Evolutionary conservation across 495 filamentous ascomycete species (phyloP), one percentile per base, ranked within the genome.

Genomic region (Poronia punctata): DNA sequence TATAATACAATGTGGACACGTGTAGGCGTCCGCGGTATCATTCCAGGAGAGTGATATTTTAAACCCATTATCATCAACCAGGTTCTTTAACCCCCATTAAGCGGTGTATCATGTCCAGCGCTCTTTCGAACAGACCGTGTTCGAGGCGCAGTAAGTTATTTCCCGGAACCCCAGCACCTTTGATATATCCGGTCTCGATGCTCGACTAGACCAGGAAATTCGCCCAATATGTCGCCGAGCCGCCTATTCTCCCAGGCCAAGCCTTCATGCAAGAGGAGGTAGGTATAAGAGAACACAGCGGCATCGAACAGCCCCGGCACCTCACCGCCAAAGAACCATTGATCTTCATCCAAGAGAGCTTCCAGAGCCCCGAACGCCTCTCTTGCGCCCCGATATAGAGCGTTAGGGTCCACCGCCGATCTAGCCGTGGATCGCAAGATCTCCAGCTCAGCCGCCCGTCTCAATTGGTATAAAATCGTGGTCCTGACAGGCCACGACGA

Each of bases 201-300:
- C 9, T 35, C 24, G 15, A 58, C 47, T 20, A 69, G 46, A 45
- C 59, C 57, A 2, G 49, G 44, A 21, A 54, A 59, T 21, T 68
- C 64, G 8, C 30, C 35, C 35, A 53, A 27, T 34, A 47, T 46
- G 1, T 50, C 45, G 7, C 22, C 31, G 20, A 55, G 42, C 6
- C 38, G 30, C 23, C n/a, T 46, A 29, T 52, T 43, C 45, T 65
- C 70, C 83, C 81, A 87, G 3, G 62, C 71, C 49, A 82, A 56
- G 3, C 45, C 50, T 7, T 74, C 64, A 46, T 83, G 75, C 44
- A 93, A 55, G 21, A 96, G 70, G 14, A 95, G 57, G 57, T 90
- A 75, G n/a, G 86, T 88, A 61, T 95, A 98, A 17, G 85, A 82
- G 66, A 95, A 97, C 16, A 96, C 77, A 40, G 72, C 77, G 18